Evolutionary conservation across 1,284 basidiomycete genomes (phyloP), one percentile per base, ranked within the genome.

Genomic region (Pterula multifida): DNA sequence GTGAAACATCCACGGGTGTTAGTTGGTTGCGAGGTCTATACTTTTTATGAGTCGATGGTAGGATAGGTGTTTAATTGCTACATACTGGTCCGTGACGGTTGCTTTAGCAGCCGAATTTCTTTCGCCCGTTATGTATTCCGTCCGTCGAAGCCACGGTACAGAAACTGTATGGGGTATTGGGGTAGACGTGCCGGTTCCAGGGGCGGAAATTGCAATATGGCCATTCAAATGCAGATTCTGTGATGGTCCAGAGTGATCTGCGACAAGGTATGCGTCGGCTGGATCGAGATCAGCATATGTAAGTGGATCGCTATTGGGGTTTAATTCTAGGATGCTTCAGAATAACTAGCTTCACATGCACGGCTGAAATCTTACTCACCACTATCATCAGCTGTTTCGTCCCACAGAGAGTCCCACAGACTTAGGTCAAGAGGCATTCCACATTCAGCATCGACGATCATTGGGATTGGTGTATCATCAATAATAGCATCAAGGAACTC

Each of bases 341-440:
- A 32, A 15, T 32, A 15, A 32, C 28, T 6, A 32, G 17, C 48
- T 51, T 51, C 36, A 49, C 45, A n/a, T n/a, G n/a, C n/a, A 28
- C 44, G 44, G 39, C 32, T 26, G 9, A 35, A 35, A 47, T 21
- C 25, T 65, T 76, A 55, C 52, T 85, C 48, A 79, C 88, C 72
- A 50, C 76, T 72, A 63, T 86, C 81, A 58, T 83, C 75, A 9
- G 71, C 81, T 45, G 75, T 75, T 45, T 88, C 85, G 49, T 87
- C 83, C 88, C 90, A 91, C 17, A 90, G 66, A 28, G 80, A 85
- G 47, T 87, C 83, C 73, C 81, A 93, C 53, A 76, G 75, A 21
- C 86, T 84, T 47, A 95, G 66, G 61, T 96, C 89, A 21, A 97
- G 67, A 0, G 92, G 91, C 90, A 97, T 94, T 1, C 93, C 93